Evolutionary conservation across 306 rosid genomes (phyloP).

Genomic region (Gleditsia sinensis): DNA sequence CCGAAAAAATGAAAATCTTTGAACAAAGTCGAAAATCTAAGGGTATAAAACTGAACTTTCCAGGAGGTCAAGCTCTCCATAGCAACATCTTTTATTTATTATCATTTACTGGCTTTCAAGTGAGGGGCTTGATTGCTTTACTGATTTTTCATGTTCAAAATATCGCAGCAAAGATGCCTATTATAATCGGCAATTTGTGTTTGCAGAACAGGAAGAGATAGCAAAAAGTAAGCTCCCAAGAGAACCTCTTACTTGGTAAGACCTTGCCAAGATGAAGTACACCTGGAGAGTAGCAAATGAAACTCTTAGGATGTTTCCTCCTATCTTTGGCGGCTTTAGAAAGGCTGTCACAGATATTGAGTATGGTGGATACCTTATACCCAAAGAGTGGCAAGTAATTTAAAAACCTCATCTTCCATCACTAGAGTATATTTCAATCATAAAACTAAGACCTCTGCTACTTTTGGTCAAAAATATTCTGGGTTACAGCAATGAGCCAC

Average conservation of each 20-base stretch:
- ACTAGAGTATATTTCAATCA: not conserved
- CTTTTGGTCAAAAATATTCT: slow-evolving; percentile 55
- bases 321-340: slow-evolving; percentile 63
- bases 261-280: slow-evolving; percentile 81
- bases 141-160: no score
- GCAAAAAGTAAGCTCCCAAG: slow-evolving; percentile 54
- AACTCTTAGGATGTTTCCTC: slow-evolving; percentile 70
- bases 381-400: slow-evolving; percentile 91
- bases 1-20: no score
- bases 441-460: not conserved
- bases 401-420: slow-evolving; percentile 4
- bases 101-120: no score
- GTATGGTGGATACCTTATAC: slow-evolving; percentile 64
- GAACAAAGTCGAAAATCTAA: no score
- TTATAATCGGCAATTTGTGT: not conserved
- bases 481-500: slow-evolving; percentile 70
- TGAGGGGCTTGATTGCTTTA: no score
- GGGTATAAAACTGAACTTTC: no score
- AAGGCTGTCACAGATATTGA: slow-evolving; percentile 59
- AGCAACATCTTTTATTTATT: no score
- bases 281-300: slow-evolving; percentile 83
- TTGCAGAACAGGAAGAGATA: slow-evolving; percentile 77
- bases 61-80: no score
- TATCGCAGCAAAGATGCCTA: not conserved
- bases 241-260: slow-evolving; percentile 72